Conservation (phyloP, 768 basidiomycete species). For the Kondoa malvinella region DNA sequence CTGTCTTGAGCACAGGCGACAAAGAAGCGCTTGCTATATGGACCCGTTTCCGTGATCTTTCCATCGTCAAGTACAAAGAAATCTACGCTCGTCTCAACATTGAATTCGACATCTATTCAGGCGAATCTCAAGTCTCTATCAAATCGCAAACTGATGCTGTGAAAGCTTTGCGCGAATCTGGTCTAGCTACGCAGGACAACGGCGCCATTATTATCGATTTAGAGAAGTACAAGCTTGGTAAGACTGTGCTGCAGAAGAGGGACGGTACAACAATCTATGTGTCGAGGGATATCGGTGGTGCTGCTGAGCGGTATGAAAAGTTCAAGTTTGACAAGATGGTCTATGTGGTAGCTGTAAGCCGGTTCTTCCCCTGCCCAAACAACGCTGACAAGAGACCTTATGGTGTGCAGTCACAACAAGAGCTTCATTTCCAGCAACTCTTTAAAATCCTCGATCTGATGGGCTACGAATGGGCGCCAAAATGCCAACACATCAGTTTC, state of each 20-base stretch:
- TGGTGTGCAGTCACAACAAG: conserved; percentile 8
- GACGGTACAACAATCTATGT: conserved; percentile 33
- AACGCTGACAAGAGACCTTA: too few relatives aligned
- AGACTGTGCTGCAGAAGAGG: conserved; percentile 71
- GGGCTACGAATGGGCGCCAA: conserved; percentile 69
- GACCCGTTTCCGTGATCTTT: conserved; percentile 80
- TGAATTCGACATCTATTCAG: conserved; percentile 76
- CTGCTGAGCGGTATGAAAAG: conserved; percentile 76
- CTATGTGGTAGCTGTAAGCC: conserved; percentile 31
- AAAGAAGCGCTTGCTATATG: conserved; percentile 67
- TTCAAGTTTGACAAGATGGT: conserved; percentile 86
- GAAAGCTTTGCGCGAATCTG: conserved; percentile 48
- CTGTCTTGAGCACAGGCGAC: conserved; percentile 38
- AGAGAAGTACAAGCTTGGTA: conserved; percentile 77
- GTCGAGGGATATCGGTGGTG: conserved; percentile 69
- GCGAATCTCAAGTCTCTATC: conserved; percentile 42
- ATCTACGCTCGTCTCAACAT: conserved; percentile 82
- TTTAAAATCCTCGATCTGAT: conserved; percentile 85
- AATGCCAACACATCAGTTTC: conserved; percentile 67
- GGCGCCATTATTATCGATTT: conserved; percentile 76
- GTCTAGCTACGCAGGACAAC: conserved; percentile 49
- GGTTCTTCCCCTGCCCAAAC: neutral
- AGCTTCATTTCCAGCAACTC: conserved; percentile 59
- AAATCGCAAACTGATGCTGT: conserved; percentile 50
- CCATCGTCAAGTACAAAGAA: conserved; percentile 70